Evolutionary conservation across 1,284 basidiomycete genomes (phyloP), one percentile per base, ranked within the genome.

Genomic region (Apiotrichum laibachii): DNA sequence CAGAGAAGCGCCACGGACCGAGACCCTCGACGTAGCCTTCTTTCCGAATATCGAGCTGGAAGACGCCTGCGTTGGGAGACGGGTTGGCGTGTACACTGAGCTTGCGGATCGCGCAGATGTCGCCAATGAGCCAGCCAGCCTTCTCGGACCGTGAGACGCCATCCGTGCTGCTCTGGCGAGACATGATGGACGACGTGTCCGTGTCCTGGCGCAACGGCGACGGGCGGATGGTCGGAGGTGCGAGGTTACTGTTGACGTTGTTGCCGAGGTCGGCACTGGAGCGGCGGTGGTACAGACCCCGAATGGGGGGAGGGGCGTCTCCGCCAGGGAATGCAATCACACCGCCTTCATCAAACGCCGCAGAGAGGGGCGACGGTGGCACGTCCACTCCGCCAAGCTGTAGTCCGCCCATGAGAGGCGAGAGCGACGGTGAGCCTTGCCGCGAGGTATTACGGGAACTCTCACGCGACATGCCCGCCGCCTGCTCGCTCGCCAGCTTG

Each of bases 11-110:
- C 75, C 76, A 79, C 8, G 60, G 60, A 9, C 76, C 76, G 1
- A 79, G 59, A 2, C 75, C 74, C 37, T 75, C 70, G 11, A 75
- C 72, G 31, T 67, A 68, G 1, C 74, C 76, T 42, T 72, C 73
- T 58, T 75, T 77, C 16, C 70, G 55, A 15, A 76, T 34, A 22
- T 77, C 72, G 26, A 77, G 60, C 48, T 61, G 58, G 39, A 56
- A 64, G 11, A 72, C 68, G 16, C 70, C 72, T 8, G 67, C 69
- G 1, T 55, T 65, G 1, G 64, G 59, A 1, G 63, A 65, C 15
- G 76, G 72, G 59, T 76, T 77, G 19, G 73, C 76, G 53, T 74
- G 72, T 0, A 79, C 65, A 40, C 73, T 64, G 59, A 79, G 56
- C 19, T 58, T 54, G 31, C 70, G 60, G 21, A 66, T 64, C 15